phyloP scores from a whole-genome alignment of 148 eudicot genomes.

The Gaultheria prostrata region DNA sequence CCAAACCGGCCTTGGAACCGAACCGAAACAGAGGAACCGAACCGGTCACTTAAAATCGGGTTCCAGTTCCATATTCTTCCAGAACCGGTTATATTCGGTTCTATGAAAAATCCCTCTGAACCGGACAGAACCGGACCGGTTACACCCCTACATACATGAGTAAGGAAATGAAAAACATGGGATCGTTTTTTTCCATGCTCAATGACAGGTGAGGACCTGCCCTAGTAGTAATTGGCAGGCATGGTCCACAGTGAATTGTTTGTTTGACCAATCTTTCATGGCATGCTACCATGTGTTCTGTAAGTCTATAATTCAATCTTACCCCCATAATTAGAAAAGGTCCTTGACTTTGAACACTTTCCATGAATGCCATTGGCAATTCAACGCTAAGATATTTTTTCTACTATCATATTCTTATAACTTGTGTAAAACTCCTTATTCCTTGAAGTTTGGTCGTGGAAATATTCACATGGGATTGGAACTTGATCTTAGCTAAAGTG shows the following conservation, averaged over 20 bases:
- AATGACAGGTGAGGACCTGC: background rate
- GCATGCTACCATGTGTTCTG: background rate
- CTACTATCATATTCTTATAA: background rate
- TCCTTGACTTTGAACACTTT: background rate
- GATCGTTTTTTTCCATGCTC: background rate
- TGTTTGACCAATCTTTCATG: background rate
- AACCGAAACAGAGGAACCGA: too few relatives aligned
- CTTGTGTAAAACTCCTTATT: background rate
- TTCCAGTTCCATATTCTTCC: too few relatives aligned
- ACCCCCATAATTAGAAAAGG: background rate
- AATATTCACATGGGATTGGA: background rate
- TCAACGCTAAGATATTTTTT: background rate
- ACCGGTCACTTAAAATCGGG: too few relatives aligned
- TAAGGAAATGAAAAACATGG: background rate
- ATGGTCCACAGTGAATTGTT: background rate
- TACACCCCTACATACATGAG: too few relatives aligned
- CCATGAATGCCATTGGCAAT: background rate
- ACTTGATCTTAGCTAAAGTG: background rate
- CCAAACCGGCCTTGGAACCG: too few relatives aligned
- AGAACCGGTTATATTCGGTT: too few relatives aligned
- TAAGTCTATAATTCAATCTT: background rate
- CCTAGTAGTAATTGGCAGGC: background rate
- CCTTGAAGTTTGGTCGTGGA: background rate
- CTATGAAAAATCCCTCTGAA: too few relatives aligned
- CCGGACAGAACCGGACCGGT: too few relatives aligned